Conservation (phyloP, 179 eudicot genomes). For the Nepenthes alata region DNA sequence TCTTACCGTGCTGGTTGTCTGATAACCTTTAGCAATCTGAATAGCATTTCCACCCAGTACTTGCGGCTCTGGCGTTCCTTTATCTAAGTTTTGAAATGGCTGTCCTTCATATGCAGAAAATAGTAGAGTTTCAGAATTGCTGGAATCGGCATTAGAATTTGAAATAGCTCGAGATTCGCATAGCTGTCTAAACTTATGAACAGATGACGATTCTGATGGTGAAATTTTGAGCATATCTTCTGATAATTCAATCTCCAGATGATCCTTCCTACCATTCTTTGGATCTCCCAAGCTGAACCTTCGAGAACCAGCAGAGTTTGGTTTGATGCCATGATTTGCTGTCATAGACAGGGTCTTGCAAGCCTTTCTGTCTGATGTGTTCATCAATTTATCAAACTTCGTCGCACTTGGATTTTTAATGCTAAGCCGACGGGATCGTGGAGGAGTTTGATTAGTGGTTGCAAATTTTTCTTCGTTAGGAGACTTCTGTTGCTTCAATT, state of each 20-base stretch:
- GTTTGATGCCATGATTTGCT: conserved; percentile 6
- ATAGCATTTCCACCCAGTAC: conserved; percentile 8
- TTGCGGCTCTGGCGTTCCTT: conserved; percentile 34
- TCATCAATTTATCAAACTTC: conserved; percentile 9
- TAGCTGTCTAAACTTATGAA: not conserved
- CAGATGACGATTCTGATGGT: not conserved
- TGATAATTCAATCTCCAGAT: conserved; percentile 5
- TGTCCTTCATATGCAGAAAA: conserved; percentile 14
- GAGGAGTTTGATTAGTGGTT: conserved; percentile 15
- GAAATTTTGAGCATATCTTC: conserved; percentile 1
- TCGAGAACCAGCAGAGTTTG: conserved; percentile 23
- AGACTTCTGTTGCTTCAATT: conserved; percentile 15
- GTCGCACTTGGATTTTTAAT: conserved; percentile 17
- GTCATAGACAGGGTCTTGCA: conserved; percentile 13
- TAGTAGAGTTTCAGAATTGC: conserved; percentile 5
- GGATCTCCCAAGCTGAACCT: conserved; percentile 59
- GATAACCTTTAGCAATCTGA: conserved; percentile 17
- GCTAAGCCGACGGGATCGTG: conserved; percentile 14
- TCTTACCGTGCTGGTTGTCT: conserved; percentile 24
- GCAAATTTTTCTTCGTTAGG: conserved; percentile 15
- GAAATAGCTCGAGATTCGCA: not conserved
- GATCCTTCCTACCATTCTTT: conserved; percentile 10
- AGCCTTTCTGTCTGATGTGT: conserved; percentile 16
- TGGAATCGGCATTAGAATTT: conserved; percentile 7
- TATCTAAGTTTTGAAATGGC: conserved; percentile 3